Conservation (phyloP, 2,329 filamentous ascomycete species). For the Colletotrichum salicis region DNA sequence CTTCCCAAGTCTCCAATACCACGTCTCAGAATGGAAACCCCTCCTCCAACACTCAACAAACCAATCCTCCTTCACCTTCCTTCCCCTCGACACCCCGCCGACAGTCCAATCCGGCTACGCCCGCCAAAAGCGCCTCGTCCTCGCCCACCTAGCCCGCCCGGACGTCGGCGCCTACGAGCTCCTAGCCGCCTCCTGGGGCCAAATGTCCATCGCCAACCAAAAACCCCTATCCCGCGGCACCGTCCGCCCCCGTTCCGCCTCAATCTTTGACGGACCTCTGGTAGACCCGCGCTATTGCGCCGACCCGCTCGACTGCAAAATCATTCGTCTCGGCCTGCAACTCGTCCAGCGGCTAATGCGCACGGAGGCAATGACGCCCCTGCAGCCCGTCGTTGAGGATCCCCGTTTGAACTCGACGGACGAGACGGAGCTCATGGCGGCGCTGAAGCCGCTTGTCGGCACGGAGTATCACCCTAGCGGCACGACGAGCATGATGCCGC, state of each 20-base stretch:
- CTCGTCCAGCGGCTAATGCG: constrained; percentile 42
- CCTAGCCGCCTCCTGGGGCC: constrained; percentile 45
- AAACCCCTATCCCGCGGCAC: constrained; percentile 58
- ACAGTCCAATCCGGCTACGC: constrained; percentile 50
- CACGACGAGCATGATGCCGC: constrained; percentile 58
- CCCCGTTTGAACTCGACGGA: constrained; percentile 38
- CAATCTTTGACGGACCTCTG: constrained; percentile 49
- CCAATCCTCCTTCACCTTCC: constrained; percentile 38
- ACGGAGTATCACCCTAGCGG: constrained; percentile 55
- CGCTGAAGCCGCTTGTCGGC: constrained; percentile 49
- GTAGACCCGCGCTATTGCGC: constrained; percentile 57
- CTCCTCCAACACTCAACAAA: constrained; percentile 38
- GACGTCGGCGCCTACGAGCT: constrained; percentile 42
- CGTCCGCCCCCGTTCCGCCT: constrained; percentile 49
- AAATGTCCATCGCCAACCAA: constrained; percentile 46
- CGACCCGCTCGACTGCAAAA: constrained; percentile 52
- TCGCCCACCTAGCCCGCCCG: constrained; percentile 38
- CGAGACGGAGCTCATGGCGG: constrained; percentile 39
- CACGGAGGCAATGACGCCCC: constrained; percentile 40
- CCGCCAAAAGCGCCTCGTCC: constrained; percentile 45
- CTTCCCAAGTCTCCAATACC: constrained; percentile 40
- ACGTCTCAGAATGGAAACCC: constrained; percentile 38
- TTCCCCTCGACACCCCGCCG: constrained; percentile 39
- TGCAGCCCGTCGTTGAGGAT: constrained; percentile 32
- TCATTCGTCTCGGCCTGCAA: constrained; percentile 41